Evolutionary conservation across 2,329 filamentous ascomycete genomes (phyloP), one percentile per base, ranked within the genome.

Genomic region (Penicillium nordicum): DNA sequence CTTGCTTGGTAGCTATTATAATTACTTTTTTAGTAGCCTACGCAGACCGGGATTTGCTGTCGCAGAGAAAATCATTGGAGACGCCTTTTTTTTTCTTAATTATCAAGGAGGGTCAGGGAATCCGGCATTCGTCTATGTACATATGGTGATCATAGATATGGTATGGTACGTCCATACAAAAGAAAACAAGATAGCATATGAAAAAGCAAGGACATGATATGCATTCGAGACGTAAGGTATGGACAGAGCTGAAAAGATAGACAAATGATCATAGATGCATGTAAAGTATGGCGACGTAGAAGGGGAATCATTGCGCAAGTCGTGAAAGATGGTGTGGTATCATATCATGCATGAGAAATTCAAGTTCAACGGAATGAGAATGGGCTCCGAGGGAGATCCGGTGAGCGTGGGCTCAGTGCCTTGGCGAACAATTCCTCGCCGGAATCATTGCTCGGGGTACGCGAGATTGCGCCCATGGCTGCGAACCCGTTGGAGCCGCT

Each of bases 391-490:
- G 86, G 85, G 80, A 94, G 91, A 64, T 95, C 91, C 0, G 92
- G 92, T 66, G 89, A 92, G 49, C 92, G 81, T 1, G 92, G 92
- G 67, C 89, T 93, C 76, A 96, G 85, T 1, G 90, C 91, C 50
- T 96, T 82, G 0, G 91, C 92, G 69, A 97, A 97, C 2, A 96
- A 79, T 40, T 89, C 92, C 57, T 96, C 91, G 63, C 91, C 88
- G 0, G 82, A 83, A 40, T 87, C 84, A 6, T 64, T 59, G 72
- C 58, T 72, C 47, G 57, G 63, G 37, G 56, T 76, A 71, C 57
- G 67, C 18, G 70, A 63, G n/a, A 74, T 57, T 1, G 69, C 65
- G 4, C 21, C 50, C 27, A 62, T 58, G 1, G 57, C 38, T 8
- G 70, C 53, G 49, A 72, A 66, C 1, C 66, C 59, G 9, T 59